Conservation (phyloP, 345 rosid genomes). For the Streptanthus diversifolius region DNA sequence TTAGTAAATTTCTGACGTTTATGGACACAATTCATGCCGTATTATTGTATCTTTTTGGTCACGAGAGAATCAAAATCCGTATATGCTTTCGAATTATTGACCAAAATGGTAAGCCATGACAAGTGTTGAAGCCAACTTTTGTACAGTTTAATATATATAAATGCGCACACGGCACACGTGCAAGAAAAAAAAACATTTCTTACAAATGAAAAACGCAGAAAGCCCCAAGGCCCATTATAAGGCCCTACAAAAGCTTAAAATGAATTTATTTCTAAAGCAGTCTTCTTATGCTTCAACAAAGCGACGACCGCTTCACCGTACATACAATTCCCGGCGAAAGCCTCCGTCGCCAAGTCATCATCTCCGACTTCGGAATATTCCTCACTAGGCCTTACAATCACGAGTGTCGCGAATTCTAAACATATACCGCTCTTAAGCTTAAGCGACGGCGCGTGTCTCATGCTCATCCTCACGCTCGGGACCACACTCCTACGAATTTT, state of each 20-base stretch:
- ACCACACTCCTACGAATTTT: conserved; percentile 20
- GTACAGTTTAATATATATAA: neutral
- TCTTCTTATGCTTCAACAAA: conserved; percentile 24
- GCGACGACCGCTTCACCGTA: conserved; percentile 34
- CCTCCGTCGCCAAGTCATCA: conserved; percentile 31
- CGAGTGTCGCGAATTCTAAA: conserved; percentile 30
- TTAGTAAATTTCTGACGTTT: neutral
- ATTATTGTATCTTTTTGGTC: neutral
- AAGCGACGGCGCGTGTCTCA: conserved; percentile 35
- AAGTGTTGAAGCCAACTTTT: neutral
- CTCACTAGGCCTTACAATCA: conserved; percentile 18
- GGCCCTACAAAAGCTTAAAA: conserved; percentile 20
- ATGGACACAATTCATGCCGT: conserved; percentile 3
- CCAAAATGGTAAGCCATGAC: neutral
- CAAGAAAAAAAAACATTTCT: neutral
- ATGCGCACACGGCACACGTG: conserved; percentile 20
- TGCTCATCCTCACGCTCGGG: conserved; percentile 35
- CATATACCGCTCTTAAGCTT: conserved; percentile 27
- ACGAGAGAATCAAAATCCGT: neutral
- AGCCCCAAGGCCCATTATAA: conserved; percentile 1
- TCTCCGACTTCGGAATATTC: neutral
- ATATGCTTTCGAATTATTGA: conserved; percentile 7
- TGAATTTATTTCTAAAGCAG: neutral
- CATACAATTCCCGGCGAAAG: conserved; percentile 30
- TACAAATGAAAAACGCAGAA: neutral